phyloP scores from a whole-genome alignment of 2,329 filamentous ascomycete genomes.

The Trichoderma sp. region DNA sequence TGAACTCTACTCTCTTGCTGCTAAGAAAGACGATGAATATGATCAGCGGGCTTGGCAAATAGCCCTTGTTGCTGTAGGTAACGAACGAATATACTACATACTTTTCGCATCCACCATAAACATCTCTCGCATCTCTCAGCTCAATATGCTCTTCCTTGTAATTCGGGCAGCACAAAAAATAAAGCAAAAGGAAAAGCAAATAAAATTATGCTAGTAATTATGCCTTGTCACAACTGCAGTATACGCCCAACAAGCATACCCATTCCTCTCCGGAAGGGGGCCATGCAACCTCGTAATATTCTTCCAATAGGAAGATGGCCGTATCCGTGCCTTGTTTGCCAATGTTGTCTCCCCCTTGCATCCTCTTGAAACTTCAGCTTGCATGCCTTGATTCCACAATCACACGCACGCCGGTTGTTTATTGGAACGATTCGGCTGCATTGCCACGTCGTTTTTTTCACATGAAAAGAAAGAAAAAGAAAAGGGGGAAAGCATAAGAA shows the following conservation, averaged over 20 bases:
- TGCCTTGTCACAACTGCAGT: no score
- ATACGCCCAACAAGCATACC: not conserved
- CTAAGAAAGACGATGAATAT: not conserved
- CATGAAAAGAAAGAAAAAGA: not conserved
- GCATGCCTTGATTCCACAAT: not conserved
- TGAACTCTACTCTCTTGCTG: constrained; percentile 7
- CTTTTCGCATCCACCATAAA: no score
- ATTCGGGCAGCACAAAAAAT: not conserved
- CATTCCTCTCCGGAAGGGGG: no score
- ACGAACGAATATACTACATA: not conserved
- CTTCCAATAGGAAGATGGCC: not conserved
- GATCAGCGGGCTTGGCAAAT: not conserved
- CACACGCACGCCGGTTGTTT: no score
- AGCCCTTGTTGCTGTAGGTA: not conserved
- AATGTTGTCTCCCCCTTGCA: not conserved
- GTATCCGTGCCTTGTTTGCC: not conserved
- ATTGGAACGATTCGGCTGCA: not conserved
- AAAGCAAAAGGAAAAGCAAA: not conserved
- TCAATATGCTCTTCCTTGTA: not conserved
- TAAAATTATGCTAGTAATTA: not conserved
- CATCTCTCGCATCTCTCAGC: not conserved
- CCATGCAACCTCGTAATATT: not conserved
- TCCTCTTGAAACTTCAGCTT: not conserved
- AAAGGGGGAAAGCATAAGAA: not conserved
- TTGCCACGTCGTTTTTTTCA: not conserved